These are phyloP conservation scores for Sclerotinia subarctica DNA, from an alignment of 2,329 filamentous ascomycete species.

Conservation along the genomic window DNA sequence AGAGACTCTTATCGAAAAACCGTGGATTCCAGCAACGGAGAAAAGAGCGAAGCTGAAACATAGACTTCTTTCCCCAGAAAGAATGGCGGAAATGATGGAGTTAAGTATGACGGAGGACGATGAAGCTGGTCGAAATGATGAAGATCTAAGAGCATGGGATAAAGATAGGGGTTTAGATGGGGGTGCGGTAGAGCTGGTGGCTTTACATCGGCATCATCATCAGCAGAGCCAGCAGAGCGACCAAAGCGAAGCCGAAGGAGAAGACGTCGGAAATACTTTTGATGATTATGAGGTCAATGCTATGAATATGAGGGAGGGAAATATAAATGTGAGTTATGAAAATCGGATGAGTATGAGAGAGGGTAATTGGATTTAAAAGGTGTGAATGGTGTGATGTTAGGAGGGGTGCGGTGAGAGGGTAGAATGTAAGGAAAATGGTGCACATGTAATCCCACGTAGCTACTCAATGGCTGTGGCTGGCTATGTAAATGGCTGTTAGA, in stretches of 20 bases:
- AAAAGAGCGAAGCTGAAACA: neutral
- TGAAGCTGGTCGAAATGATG: neutral
- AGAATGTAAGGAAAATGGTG: neutral
- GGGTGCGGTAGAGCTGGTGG: neutral
- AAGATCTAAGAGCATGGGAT: neutral
- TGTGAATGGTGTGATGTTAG: neutral
- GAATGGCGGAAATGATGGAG: slow-evolving; percentile 7
- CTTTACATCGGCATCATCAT: neutral
- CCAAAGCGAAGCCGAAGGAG: neutral
- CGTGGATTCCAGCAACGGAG: slow-evolving; percentile 18
- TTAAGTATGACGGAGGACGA: slow-evolving; percentile 2
- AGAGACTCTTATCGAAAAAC: slow-evolving; percentile 2
- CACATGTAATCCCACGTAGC: neutral
- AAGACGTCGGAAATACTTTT: neutral
- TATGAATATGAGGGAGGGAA: slow-evolving; percentile 5
- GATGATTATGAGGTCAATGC: slow-evolving; percentile 10
- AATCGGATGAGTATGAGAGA: slow-evolving; percentile 9
- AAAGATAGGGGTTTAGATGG: neutral
- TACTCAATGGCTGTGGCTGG: neutral
- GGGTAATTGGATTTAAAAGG: slow-evolving; percentile 27
- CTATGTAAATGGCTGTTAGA: neutral
- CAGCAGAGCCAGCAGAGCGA: neutral
- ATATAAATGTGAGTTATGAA: neutral
- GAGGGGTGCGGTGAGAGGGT: neutral
- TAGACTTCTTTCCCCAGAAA: neutral